Evolutionary conservation across 2,329 filamentous ascomycete species (phyloP).

Genomic region (Fonsecaea pugnacius): DNA sequence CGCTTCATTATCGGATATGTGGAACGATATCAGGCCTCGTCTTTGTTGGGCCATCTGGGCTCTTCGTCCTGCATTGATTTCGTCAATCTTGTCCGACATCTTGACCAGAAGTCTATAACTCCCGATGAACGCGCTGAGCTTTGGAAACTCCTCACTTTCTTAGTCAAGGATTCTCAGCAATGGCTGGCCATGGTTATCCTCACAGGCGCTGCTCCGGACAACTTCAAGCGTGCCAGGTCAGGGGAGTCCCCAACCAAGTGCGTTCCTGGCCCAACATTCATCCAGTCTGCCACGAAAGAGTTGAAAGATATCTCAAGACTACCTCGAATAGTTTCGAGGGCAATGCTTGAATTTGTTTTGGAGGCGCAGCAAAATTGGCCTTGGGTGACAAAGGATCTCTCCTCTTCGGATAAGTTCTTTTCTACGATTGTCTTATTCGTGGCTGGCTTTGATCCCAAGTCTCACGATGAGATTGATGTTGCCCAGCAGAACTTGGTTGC

Average conservation of each 20-base stretch:
- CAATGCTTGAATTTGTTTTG: constrained; percentile 83
- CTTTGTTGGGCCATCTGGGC: constrained; percentile 82
- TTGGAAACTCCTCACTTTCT: constrained; percentile 84
- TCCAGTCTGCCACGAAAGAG: constrained; percentile 73
- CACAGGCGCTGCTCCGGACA: constrained; percentile 81
- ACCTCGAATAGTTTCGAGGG: constrained; percentile 68
- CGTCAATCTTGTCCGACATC: constrained; percentile 73
- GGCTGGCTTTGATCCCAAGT: constrained; percentile 60
- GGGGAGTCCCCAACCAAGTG: constrained; percentile 45
- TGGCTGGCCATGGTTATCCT: constrained; percentile 95
- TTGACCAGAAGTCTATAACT: constrained; percentile 63
- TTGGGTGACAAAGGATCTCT: constrained; percentile 83
- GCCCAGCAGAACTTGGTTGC: constrained; percentile 72
- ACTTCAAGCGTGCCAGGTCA: constrained; percentile 63
- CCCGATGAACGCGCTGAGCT: constrained; percentile 56
- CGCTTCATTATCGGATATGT: constrained; percentile 21
- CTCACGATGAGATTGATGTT: constrained; percentile 50
- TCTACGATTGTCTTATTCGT: constrained; percentile 73
- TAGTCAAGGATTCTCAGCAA: constrained; percentile 87
- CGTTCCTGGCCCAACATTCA: constrained; percentile 65
- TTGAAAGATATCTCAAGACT: constrained; percentile 69
- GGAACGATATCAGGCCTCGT: constrained; percentile 28
- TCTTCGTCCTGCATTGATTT: constrained; percentile 82
- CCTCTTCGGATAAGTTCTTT: constrained; percentile 75
- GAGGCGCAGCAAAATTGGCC: constrained; percentile 93